Evolutionary conservation across 2,329 filamentous ascomycete genomes (phyloP).

Genomic region (Monosporascus sp.): DNA sequence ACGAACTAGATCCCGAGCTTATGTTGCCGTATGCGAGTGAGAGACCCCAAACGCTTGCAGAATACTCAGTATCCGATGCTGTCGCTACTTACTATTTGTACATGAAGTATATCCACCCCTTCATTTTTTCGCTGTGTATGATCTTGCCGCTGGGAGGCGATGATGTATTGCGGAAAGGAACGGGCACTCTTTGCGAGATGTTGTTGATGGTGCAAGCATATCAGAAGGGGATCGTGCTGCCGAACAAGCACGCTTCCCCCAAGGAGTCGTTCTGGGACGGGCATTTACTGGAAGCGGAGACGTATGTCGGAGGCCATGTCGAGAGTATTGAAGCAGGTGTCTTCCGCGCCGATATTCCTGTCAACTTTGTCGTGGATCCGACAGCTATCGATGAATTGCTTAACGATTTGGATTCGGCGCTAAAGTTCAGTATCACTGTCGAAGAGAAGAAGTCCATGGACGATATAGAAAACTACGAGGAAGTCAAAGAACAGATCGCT

Average conservation of each 20-base stretch:
- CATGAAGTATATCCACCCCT: slow-evolving; percentile 99
- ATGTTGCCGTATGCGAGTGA: slow-evolving; percentile 93
- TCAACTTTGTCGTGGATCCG: slow-evolving; percentile 87
- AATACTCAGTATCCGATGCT: slow-evolving; percentile 98
- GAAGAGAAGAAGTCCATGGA: slow-evolving; percentile 80
- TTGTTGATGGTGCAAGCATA: slow-evolving; percentile 98
- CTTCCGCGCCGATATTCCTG: slow-evolving; percentile 91
- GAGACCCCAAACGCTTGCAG: slow-evolving; percentile 86
- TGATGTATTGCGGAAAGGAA: slow-evolving; percentile 90
- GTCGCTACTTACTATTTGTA: slow-evolving; percentile 98
- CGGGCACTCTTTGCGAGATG: slow-evolving; percentile 99
- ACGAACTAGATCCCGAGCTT: slow-evolving; percentile 93
- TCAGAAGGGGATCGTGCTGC: slow-evolving; percentile 81
- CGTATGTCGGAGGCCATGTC: slow-evolving; percentile 96
- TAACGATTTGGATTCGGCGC: slow-evolving; percentile 76
- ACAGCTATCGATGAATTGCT: slow-evolving; percentile 86
- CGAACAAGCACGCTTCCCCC: slow-evolving; percentile 90
- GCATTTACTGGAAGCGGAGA: slow-evolving; percentile 92
- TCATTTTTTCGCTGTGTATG: slow-evolving; percentile 97
- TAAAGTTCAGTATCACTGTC: slow-evolving; percentile 80
- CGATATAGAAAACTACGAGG: slow-evolving; percentile 75
- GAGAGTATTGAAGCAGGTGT: slow-evolving; percentile 99
- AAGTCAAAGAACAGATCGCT: slow-evolving; percentile 78
- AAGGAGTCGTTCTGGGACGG: slow-evolving; percentile 96
- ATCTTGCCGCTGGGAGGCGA: slow-evolving; percentile 91